Evolutionary conservation across 495 filamentous ascomycete genomes (phyloP), one percentile per base, ranked within the genome.

Genomic region (Penicillium flavigenum): DNA sequence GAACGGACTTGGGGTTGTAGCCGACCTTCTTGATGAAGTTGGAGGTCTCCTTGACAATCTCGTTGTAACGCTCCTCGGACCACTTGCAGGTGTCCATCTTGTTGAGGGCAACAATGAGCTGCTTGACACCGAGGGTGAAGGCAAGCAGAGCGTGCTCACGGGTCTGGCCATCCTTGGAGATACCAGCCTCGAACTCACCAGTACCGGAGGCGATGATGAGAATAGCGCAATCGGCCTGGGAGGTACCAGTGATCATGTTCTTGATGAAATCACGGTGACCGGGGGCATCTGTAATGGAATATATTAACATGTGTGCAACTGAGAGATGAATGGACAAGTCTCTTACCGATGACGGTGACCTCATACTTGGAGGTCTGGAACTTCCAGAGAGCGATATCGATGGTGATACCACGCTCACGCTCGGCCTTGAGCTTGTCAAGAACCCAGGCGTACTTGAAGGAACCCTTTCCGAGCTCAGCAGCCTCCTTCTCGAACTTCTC

Each of bases 401-500:
- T 98, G 82, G 94, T 98, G 90, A 98, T 98, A 96, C 94, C 94
- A 91, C 94, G 94, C 86, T 98, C 94, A 90, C 94, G 94, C 92
- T 98, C 94, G 68, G 94, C 92, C 91, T 98, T 98, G 72, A 98
- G 89, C 82, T 98, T 98, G 90, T 98, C 94, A 76, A 98, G 87
- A 83, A 98, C 94, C 94, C 94, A 98, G 67, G 94, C 94, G 82
- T 98, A 98, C 87, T 98, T 98, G 92, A 98, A 98, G 76, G 94
- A 98, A 82, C 94, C 94, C 86, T 98, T 98, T 79, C 94, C 94
- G 77, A 98, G 85, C 80, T 98, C 95, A 83, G 91, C 90, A 71
- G 94, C 94, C 90, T 98, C 94, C 92, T 98, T 98, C 91, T 98
- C 94, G 85, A 98, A 98, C 88, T 98, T 98, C 88, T 98, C 95